These are phyloP conservation scores for Protomyces macrosporus DNA, from an alignment of 1,139 yeast species.

Conservation along the genomic window DNA sequence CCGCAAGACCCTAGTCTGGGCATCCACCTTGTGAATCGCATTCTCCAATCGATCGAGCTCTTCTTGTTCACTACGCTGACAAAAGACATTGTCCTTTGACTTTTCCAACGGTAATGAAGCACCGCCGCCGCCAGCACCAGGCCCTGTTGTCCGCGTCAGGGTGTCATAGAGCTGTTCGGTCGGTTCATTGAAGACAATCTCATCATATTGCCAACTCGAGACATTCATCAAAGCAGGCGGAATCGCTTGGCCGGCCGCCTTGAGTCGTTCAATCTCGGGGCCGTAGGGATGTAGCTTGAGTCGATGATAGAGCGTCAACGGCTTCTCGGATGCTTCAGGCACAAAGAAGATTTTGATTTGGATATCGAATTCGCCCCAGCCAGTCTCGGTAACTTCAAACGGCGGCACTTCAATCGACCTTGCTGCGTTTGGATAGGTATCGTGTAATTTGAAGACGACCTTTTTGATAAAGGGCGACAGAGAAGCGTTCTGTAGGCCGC, in stretches of 20 bases:
- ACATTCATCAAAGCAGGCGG: constrained; percentile 39
- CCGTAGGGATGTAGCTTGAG: constrained; percentile 86
- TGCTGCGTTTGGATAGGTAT: constrained; percentile 80
- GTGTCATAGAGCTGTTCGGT: constrained; percentile 80
- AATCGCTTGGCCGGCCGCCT: constrained; percentile 29
- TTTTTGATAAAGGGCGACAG: constrained; percentile 76
- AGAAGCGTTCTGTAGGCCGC: constrained; percentile 79
- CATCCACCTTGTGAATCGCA: constrained; percentile 54
- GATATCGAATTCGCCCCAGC: constrained; percentile 99
- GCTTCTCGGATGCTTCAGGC: constrained; percentile 81
- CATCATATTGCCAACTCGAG: constrained; percentile 76
- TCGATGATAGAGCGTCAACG: constrained; percentile 79
- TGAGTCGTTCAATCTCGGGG: constrained; percentile 38
- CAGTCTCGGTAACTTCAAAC: constrained; percentile 91
- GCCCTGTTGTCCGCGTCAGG: constrained; percentile 50
- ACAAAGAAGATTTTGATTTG: constrained; percentile 80
- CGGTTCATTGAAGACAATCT: constrained; percentile 91
- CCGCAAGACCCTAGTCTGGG: constrained; percentile 13
- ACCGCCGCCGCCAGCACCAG: constrained; percentile 14
- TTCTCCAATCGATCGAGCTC: constrained; percentile 69
- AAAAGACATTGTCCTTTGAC: constrained; percentile 45
- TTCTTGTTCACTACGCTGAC: constrained; percentile 61
- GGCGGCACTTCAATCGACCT: constrained; percentile 86
- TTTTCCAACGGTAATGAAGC: constrained; percentile 59
- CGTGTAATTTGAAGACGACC: constrained; percentile 91